phyloP scores from a whole-genome alignment of 345 rosid species.

The Pistacia integerrima region DNA sequence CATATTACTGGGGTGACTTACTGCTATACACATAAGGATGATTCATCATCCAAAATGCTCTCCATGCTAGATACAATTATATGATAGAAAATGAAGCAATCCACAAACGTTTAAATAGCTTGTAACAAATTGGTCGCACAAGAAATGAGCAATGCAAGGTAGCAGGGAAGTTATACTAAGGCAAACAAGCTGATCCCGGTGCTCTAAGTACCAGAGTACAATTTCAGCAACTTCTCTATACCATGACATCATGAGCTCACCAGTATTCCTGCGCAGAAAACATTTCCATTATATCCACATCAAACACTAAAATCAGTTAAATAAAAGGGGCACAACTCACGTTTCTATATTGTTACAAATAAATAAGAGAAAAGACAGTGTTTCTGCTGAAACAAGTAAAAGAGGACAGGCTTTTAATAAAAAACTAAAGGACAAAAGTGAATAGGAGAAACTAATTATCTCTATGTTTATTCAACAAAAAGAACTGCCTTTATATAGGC shows the following conservation, averaged over 20 bases:
- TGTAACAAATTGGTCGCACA: conserved; percentile 98
- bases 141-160: conserved; percentile 99
- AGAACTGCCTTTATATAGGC: too few relatives aligned
- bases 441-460: too few relatives aligned
- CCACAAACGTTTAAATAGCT: conserved; percentile 80
- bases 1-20: neutral
- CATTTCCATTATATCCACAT: conserved; percentile 7
- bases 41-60: conserved; percentile 7
- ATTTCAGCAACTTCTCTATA: conserved; percentile 98
- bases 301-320: conserved; percentile 12
- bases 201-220: conserved; percentile 88
- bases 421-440: too few relatives aligned
- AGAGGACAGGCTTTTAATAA: too few relatives aligned
- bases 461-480: too few relatives aligned
- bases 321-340: neutral
- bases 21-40: neutral
- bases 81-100: conserved; percentile 12
- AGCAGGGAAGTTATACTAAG: conserved; percentile 96
- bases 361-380: too few relatives aligned
- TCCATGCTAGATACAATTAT: neutral
- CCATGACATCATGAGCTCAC: conserved; percentile 99
- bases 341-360: too few relatives aligned
- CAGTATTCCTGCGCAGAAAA: conserved; percentile 80
- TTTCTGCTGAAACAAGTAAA: too few relatives aligned
- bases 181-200: conserved; percentile 96